These are phyloP conservation scores for Piper betle DNA, from an alignment of 164 flowering plant genomes.

Conservation along the genomic window DNA sequence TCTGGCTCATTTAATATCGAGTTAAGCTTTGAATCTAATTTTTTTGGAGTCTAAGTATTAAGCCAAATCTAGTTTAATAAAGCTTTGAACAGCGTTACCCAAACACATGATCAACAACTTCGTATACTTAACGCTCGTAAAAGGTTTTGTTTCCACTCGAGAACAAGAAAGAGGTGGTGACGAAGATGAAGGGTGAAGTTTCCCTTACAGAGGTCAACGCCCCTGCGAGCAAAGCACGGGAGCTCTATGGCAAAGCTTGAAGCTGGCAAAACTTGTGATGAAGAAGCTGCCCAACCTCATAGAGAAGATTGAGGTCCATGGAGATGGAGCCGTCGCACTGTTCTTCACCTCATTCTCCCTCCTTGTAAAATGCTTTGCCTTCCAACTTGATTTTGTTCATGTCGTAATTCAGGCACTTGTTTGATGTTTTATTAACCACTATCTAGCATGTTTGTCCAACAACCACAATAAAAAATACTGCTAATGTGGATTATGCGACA, in stretches of 20 bases:
- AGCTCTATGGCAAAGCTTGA: neutral
- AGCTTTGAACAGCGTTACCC: neutral
- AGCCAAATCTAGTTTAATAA: too few relatives aligned
- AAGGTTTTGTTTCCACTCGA: neutral
- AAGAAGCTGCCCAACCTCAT: neutral
- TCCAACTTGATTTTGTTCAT: neutral
- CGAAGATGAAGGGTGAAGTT: neutral
- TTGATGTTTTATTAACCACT: too few relatives aligned
- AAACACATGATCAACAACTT: neutral
- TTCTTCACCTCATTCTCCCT: neutral
- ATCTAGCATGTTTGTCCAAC: too few relatives aligned
- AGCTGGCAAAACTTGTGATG: neutral
- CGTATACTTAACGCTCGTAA: neutral
- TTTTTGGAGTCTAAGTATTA: too few relatives aligned
- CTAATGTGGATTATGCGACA: neutral
- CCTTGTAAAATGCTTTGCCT: neutral
- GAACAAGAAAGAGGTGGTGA: neutral
- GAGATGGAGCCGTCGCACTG: conserved; percentile 1
- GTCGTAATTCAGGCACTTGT: neutral
- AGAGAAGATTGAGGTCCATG: neutral
- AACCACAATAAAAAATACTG: too few relatives aligned
- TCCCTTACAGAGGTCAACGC: neutral
- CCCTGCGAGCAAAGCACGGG: neutral
- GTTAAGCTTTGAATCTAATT: neutral
- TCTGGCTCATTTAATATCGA: too few relatives aligned